Conservation (phyloP, 2,329 filamentous ascomycete species). For the Paecilomyces sp. region DNA sequence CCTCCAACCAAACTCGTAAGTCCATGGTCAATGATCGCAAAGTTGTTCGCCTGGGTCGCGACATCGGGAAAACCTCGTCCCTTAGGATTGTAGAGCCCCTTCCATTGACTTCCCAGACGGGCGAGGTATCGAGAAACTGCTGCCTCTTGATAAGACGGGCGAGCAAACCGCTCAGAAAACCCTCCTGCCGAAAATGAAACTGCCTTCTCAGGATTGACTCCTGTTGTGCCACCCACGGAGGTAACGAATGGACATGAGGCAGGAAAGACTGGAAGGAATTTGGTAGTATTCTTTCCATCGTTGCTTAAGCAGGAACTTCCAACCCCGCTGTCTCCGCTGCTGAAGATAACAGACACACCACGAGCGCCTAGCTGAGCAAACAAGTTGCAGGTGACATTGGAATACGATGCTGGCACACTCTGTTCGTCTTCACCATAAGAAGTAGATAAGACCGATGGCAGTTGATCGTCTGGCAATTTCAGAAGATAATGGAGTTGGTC, state of each 20-base stretch:
- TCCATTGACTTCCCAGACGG: conserved; percentile 33
- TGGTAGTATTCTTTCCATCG: conserved; percentile 46
- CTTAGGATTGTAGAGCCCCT: conserved; percentile 41
- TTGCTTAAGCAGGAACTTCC: conserved; percentile 50
- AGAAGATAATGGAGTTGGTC: conserved; percentile 57
- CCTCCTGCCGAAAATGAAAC: conserved; percentile 46
- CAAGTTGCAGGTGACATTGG: conserved; percentile 53
- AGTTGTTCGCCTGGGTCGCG: conserved; percentile 47
- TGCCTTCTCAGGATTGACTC: conserved; percentile 47
- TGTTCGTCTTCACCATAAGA: conserved; percentile 66
- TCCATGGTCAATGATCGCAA: conserved; percentile 33
- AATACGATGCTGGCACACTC: conserved; percentile 53
- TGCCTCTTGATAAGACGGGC: conserved; percentile 40
- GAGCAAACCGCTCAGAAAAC: conserved; percentile 44
- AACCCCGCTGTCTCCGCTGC: conserved; percentile 57
- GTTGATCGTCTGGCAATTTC: conserved; percentile 42
- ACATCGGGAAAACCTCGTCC: conserved; percentile 59
- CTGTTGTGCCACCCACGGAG: conserved; percentile 52
- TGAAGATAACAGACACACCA: conserved; percentile 60
- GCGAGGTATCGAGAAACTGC: conserved; percentile 40
- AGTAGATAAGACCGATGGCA: conserved; percentile 60
- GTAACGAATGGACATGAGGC: conserved; percentile 58
- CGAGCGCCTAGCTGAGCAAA: conserved; percentile 59
- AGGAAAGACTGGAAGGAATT: conserved; percentile 50
- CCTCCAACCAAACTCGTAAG: conserved; percentile 35